Conservation (phyloP, 2,329 filamentous ascomycete species). For the Tolypocladium guangdongense region DNA sequence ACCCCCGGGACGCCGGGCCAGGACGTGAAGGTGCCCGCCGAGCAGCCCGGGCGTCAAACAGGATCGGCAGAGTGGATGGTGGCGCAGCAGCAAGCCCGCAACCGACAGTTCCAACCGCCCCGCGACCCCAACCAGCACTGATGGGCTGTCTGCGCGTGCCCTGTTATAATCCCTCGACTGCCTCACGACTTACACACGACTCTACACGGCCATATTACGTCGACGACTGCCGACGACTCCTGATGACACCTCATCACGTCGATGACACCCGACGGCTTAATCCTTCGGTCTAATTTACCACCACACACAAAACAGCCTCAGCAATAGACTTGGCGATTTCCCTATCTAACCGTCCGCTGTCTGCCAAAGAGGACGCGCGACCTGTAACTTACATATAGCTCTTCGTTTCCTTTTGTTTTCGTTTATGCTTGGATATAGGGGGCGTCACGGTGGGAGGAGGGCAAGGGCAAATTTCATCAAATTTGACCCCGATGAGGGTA, state of each 20-base stretch:
- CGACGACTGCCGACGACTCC: neutral
- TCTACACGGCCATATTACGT: constrained; percentile 8
- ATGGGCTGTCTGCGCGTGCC: neutral
- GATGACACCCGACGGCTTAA: constrained; percentile 2
- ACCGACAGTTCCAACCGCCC: constrained; percentile 30
- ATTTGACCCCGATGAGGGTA: constrained; percentile 12
- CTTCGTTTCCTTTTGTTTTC: constrained; percentile 11
- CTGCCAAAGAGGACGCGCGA: constrained; percentile 6
- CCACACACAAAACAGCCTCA: constrained; percentile 8
- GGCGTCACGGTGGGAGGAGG: constrained; percentile 12
- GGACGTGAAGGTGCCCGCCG: constrained; percentile 50
- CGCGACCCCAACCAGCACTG: constrained; percentile 30
- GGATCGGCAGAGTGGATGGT: constrained; percentile 40
- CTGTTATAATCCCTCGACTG: neutral
- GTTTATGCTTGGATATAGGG: constrained; percentile 14
- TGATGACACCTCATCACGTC: constrained; percentile 2
- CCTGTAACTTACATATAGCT: constrained; percentile 16
- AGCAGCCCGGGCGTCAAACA: constrained; percentile 43
- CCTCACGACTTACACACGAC: constrained; percentile 10
- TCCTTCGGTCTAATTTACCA: neutral
- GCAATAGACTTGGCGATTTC: constrained; percentile 25
- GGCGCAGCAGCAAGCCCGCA: constrained; percentile 32
- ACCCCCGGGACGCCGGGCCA: constrained; percentile 24
- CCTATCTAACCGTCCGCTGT: constrained; percentile 10
- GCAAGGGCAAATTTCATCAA: constrained; percentile 10